A percentile compares a stretch with the other conserved stretches of the same genome.
Evolutionary conservation across 2,329 filamentous ascomycete species (phyloP).

Genomic region (Alternaria brassicicola): DNA sequence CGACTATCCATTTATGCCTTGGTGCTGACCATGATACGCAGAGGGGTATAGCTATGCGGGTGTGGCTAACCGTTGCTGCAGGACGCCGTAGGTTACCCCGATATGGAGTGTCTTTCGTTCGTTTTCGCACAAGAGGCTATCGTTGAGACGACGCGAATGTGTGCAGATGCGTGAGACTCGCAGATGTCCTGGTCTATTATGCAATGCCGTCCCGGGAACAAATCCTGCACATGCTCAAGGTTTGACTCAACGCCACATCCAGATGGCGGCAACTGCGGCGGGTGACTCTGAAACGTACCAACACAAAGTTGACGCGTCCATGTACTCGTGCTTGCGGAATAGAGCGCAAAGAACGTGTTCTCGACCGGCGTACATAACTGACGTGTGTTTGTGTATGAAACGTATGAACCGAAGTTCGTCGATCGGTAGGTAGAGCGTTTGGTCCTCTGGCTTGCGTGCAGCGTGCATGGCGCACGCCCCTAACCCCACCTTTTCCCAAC

Average conservation of each 20-base stretch:
- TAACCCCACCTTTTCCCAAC: conserved; percentile 30
- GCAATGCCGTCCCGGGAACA: conserved; percentile 4
- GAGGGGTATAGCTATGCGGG: not conserved
- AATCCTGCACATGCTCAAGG: not conserved
- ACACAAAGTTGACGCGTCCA: not conserved
- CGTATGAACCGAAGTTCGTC: conserved; percentile 38
- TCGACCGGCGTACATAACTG: conserved; percentile 6
- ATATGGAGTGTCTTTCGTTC: not conserved
- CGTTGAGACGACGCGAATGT: not conserved
- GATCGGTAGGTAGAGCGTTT: conserved; percentile 25
- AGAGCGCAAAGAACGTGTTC: conserved; percentile 9
- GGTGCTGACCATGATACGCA: not conserved
- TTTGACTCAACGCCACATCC: conserved; percentile 5
- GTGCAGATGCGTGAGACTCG: conserved; percentile 3
- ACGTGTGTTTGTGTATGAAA: conserved; percentile 4
- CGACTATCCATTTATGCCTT: not conserved
- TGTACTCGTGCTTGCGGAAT: conserved; percentile 3
- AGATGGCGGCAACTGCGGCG: conserved; percentile 5
- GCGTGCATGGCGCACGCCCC: conserved; percentile 23
- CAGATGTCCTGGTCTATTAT: conserved; percentile 6
- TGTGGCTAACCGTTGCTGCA: conserved; percentile 6
- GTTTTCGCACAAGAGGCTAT: not conserved
- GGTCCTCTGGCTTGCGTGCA: conserved; percentile 17
- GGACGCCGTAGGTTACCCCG: not conserved
- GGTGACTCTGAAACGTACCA: not conserved